These are phyloP conservation scores for Hippophae gyantsensis DNA, from an alignment of 306 rosid species.

Conservation along the genomic window DNA sequence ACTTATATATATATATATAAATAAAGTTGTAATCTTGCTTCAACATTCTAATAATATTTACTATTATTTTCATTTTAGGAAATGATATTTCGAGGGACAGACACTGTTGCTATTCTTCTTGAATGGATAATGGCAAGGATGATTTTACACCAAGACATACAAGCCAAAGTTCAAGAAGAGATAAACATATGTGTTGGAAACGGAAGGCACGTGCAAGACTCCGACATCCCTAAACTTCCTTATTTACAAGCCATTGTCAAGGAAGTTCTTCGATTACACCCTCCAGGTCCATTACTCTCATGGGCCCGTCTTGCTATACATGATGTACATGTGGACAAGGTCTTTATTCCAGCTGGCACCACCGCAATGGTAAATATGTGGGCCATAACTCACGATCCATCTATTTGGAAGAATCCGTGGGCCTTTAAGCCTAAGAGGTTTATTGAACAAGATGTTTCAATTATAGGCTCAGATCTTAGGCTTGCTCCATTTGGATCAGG, in stretches of 20 bases:
- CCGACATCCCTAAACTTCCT: slow-evolving; percentile 43
- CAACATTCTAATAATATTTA: too few relatives aligned
- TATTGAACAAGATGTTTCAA: slow-evolving; percentile 14
- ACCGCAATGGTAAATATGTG: slow-evolving; percentile 85
- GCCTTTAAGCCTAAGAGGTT: slow-evolving; percentile 54
- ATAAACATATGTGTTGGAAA: slow-evolving; percentile 26
- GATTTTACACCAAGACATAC: slow-evolving; percentile 71
- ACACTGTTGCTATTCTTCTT: slow-evolving; percentile 68
- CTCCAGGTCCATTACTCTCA: slow-evolving; percentile 73
- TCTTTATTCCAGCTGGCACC: slow-evolving; percentile 52
- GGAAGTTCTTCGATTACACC: slow-evolving; percentile 61
- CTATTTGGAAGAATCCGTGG: slow-evolving; percentile 38
- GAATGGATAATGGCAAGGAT: slow-evolving; percentile 88
- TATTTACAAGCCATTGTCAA: slow-evolving; percentile 63
- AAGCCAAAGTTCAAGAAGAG: slow-evolving; percentile 48
- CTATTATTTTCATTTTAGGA: slow-evolving; percentile 31
- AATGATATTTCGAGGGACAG: slow-evolving; percentile 85
- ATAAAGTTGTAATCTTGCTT: too few relatives aligned
- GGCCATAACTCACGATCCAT: slow-evolving; percentile 53
- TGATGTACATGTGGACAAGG: slow-evolving; percentile 40
- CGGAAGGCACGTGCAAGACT: slow-evolving; percentile 21
- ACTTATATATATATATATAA: too few relatives aligned
- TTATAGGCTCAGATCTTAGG: slow-evolving; percentile 62
- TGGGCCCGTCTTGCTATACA: slow-evolving; percentile 75
- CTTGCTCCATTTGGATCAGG: slow-evolving; percentile 78